Evolutionary conservation across 495 filamentous ascomycete genomes (phyloP), one percentile per base, ranked within the genome.

Genomic region (Hypoxylon fragiforme): DNA sequence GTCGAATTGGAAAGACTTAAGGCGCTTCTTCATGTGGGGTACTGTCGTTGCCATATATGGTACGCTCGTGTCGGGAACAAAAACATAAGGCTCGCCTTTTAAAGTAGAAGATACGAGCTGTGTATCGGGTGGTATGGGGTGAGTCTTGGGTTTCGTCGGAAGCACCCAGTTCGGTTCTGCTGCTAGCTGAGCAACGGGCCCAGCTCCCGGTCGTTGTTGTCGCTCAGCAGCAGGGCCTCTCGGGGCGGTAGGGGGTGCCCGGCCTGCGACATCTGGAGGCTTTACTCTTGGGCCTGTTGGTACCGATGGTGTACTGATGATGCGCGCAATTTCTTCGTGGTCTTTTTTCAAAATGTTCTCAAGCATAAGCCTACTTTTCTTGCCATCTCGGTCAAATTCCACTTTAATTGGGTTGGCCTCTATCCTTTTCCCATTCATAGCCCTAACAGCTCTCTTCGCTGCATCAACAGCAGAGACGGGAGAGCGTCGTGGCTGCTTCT

Each of bases 11-110:
- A 85, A 95, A 12, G 83, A 78, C 65, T 90, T 91, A 21, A 97
- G 74, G 16, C 92, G 83, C 69, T 90, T 92, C 70, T 86, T 86
- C 70, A 99, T 75, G 70, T 99, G 94, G 1, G 83, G 79, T 35
- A 96, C 79, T 1, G 91, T 96, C 2, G 88, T 81, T 5, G 79
- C 77, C 65, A 95, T 83, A n/a, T 94, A 89, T 13, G 94, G 95
- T 2, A 99, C 91, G 44, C 87, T 88, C 44, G 84, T 82, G 53
- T 89, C 82, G 8, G 88, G 81, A 36, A 99, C 86, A 69, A 96
- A 96, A n/a, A 97, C 86, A 67, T 95, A 97, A 0, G 94, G 94
- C 52, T 89, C 86, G 36, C 83, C 78, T 61, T 88, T 87, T 32
- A 97, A 83, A 44, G 84, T 81, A 44, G 72, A 71, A 21, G 85